Conservation (phyloP, 148 eudicot species). For the Cornus florida region DNA sequence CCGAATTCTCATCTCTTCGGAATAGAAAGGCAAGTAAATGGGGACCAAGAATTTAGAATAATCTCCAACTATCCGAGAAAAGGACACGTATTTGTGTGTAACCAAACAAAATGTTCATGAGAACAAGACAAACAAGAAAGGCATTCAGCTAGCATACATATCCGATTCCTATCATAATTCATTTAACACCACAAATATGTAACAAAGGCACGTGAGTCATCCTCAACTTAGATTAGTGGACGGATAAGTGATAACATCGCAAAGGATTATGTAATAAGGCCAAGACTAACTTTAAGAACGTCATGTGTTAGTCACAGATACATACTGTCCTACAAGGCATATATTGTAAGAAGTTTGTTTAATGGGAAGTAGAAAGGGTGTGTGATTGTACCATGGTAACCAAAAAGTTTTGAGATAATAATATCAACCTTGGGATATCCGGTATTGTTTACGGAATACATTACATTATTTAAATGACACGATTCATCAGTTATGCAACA, state of each 20-base stretch:
- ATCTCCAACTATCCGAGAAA: neutral
- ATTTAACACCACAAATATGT: neutral
- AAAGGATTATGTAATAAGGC: too few relatives aligned
- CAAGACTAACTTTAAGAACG: too few relatives aligned
- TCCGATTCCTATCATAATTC: neutral
- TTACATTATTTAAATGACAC: too few relatives aligned
- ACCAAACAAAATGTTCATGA: conserved; percentile 14
- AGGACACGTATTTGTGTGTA: conserved; percentile 2
- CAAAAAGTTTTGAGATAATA: too few relatives aligned
- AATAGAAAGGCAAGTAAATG: neutral
- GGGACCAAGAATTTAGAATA: conserved; percentile 7
- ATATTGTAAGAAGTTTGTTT: too few relatives aligned
- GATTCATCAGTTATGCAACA: too few relatives aligned
- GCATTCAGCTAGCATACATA: neutral
- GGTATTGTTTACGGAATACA: too few relatives aligned
- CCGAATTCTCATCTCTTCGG: neutral
- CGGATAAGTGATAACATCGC: neutral
- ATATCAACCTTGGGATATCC: too few relatives aligned
- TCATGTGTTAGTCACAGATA: neutral
- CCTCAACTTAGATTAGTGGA: neutral
- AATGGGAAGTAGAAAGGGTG: too few relatives aligned
- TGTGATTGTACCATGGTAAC: too few relatives aligned
- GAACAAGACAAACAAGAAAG: conserved; percentile 2
- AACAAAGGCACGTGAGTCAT: neutral
- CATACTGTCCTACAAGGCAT: too few relatives aligned